phyloP scores from a whole-genome alignment of 2,329 filamentous ascomycete genomes.

The Simplicillium aogashimaense region DNA sequence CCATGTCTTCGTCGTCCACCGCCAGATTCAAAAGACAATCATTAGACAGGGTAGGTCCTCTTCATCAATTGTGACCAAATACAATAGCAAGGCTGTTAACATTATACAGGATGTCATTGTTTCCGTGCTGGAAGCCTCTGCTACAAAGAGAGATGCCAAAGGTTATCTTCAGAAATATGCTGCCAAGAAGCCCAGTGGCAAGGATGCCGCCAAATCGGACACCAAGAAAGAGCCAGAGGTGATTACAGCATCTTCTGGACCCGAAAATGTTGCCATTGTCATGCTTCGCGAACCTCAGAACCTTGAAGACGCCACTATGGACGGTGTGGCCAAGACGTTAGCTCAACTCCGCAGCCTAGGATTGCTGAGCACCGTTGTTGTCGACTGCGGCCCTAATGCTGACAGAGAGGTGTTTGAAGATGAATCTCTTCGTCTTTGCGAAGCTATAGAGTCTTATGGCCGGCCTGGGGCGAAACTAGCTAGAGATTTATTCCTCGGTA shows the following conservation, averaged over 20 bases:
- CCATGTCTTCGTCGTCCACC: conserved; percentile 19
- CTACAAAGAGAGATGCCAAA: conserved; percentile 87
- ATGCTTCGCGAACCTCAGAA: conserved; percentile 69
- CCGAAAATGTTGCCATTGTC: conserved; percentile 64
- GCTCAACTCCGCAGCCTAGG: conserved; percentile 76
- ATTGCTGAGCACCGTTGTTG: conserved; percentile 69
- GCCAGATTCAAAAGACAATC: conserved; percentile 19
- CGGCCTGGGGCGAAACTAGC: conserved; percentile 60
- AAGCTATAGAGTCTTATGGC: conserved; percentile 61
- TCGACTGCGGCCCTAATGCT: conserved; percentile 54
- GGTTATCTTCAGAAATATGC: conserved; percentile 82
- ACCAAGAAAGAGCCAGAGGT: conserved; percentile 10
- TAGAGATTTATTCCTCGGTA: conserved; percentile 5
- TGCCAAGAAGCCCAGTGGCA: conserved; percentile 17
- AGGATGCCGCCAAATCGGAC: conserved; percentile 9
- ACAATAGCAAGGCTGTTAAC: neutral
- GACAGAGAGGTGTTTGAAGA: conserved; percentile 34
- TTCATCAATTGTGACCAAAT: neutral
- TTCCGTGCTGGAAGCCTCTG: conserved; percentile 76
- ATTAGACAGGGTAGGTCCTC: conserved; percentile 19
- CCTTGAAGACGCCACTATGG: conserved; percentile 57
- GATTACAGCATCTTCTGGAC: conserved; percentile 12
- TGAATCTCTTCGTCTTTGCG: conserved; percentile 65
- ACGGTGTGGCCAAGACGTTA: conserved; percentile 73
- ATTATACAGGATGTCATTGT: conserved; percentile 65